Conservation (phyloP, 257 asterid species). For the Leonotis leonurus region DNA sequence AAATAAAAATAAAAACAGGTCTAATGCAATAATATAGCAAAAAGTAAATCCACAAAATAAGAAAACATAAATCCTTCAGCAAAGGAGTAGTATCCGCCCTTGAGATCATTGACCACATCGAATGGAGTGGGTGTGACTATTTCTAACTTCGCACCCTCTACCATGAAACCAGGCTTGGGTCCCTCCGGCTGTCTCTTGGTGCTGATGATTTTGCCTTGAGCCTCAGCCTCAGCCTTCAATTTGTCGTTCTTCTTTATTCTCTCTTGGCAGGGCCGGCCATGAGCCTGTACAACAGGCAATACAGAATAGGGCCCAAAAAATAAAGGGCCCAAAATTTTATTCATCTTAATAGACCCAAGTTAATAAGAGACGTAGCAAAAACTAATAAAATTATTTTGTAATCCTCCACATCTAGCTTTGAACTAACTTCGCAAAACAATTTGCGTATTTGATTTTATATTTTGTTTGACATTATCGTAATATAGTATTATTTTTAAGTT, state of each 20-base stretch:
- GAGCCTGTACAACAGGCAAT: no score
- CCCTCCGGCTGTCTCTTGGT: slow-evolving; percentile 82
- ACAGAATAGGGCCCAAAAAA: no score
- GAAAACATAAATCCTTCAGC: neutral
- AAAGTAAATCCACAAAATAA: neutral
- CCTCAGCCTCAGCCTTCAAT: slow-evolving; percentile 64
- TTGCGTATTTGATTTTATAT: no score
- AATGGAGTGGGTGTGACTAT: slow-evolving; percentile 88
- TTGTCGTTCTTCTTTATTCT: slow-evolving; percentile 56
- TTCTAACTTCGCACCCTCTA: slow-evolving; percentile 66
- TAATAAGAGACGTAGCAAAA: no score
- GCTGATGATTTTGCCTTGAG: slow-evolving; percentile 62
- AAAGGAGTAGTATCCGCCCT: slow-evolving; percentile 74
- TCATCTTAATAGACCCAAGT: no score
- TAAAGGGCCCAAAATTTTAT: no score
- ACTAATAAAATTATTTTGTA: no score
- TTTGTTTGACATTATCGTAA: no score
- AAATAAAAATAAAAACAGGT: neutral
- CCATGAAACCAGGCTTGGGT: slow-evolving; percentile 90
- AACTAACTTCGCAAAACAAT: no score
- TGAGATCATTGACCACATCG: slow-evolving; percentile 89
- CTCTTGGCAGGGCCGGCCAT: no score
- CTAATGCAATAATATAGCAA: slow-evolving; percentile 7
- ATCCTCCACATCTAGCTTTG: no score
- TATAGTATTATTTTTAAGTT: no score